Conservation (phyloP, 1,139 yeast species). For the Blastobotrys raffinosifermentans region DNA sequence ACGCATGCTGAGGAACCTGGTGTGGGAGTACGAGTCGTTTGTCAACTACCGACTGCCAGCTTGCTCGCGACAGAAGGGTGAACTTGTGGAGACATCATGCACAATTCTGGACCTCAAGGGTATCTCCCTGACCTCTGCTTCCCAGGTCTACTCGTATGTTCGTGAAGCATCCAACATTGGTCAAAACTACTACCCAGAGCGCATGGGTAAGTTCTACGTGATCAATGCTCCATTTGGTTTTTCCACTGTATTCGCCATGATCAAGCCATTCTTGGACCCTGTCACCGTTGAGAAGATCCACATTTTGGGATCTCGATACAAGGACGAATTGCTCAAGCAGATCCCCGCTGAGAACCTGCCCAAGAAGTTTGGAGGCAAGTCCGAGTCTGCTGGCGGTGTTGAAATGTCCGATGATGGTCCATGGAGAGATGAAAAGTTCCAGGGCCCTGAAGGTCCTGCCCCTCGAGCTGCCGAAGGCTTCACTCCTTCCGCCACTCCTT, state of each 20-base stretch:
- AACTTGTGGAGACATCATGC: slow-evolving; percentile 89
- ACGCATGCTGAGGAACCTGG: slow-evolving; percentile 91
- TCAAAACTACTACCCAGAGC: slow-evolving; percentile 97
- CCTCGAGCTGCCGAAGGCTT: slow-evolving; percentile 19
- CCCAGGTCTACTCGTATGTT: slow-evolving; percentile 80
- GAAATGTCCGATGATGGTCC: slow-evolving; percentile 92
- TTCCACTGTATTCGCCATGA: slow-evolving; percentile 83
- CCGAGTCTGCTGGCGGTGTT: slow-evolving; percentile 68
- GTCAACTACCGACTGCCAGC: slow-evolving; percentile 84
- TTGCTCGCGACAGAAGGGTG: slow-evolving; percentile 75
- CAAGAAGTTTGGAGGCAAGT: slow-evolving; percentile 78
- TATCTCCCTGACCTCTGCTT: slow-evolving; percentile 75
- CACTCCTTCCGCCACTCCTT: slow-evolving; percentile 3
- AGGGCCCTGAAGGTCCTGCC: slow-evolving; percentile 40
- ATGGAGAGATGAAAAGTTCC: slow-evolving; percentile 84
- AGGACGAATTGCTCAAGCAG: slow-evolving; percentile 80
- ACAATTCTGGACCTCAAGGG: slow-evolving; percentile 95
- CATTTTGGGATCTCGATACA: slow-evolving; percentile 74
- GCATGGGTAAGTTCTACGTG: slow-evolving; percentile 96
- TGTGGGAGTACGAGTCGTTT: slow-evolving; percentile 96
- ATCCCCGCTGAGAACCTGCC: slow-evolving; percentile 93
- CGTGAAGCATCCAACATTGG: slow-evolving; percentile 91
- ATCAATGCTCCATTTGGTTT: slow-evolving; percentile 98
- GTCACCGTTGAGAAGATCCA: slow-evolving; percentile 96
- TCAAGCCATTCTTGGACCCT: slow-evolving; percentile 93